Conservation (phyloP, 2,329 filamentous ascomycete species). For the Fusarium sp. region DNA sequence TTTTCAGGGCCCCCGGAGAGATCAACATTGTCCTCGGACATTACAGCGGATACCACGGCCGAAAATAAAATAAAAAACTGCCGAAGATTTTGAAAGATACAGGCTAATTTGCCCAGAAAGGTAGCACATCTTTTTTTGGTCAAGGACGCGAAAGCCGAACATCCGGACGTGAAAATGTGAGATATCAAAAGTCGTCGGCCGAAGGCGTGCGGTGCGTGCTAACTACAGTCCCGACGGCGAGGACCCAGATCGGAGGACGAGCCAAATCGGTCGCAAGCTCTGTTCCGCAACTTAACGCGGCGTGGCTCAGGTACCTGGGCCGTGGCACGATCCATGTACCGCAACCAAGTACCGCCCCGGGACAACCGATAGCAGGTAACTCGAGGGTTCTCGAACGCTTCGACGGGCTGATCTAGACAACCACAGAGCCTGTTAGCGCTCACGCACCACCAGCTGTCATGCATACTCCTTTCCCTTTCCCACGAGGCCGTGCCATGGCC, state of each 20-base stretch:
- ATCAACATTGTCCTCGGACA: slow-evolving; percentile 25
- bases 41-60: slow-evolving; percentile 14
- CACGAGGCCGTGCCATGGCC: slow-evolving; percentile 16
- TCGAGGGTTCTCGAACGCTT: slow-evolving; percentile 36
- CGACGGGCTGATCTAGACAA: slow-evolving; percentile 12
- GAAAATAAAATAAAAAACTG: slow-evolving; percentile 14
- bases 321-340: not conserved
- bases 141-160: not conserved
- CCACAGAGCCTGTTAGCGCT: slow-evolving; percentile 31
- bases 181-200: slow-evolving; percentile 20
- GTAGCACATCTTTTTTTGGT: not conserved
- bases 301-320: slow-evolving; percentile 17
- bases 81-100: slow-evolving; percentile 16
- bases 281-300: not conserved
- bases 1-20: not conserved
- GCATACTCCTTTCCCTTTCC: slow-evolving; percentile 8
- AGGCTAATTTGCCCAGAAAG: not conserved
- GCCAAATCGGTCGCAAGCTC: slow-evolving; percentile 21
- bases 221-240: slow-evolving; percentile 2
- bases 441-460: slow-evolving; percentile 29
- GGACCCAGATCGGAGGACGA: slow-evolving; percentile 20
- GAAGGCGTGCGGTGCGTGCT: slow-evolving; percentile 11
- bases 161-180: slow-evolving; percentile 8
- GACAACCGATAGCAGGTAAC: slow-evolving; percentile 24
- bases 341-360: slow-evolving; percentile 18